A percentile compares a stretch with the other conserved stretches of the same genome.
These are phyloP conservation scores for Priceomyces medius DNA, from an alignment of 805 yeast species.

Conservation along the genomic window DNA sequence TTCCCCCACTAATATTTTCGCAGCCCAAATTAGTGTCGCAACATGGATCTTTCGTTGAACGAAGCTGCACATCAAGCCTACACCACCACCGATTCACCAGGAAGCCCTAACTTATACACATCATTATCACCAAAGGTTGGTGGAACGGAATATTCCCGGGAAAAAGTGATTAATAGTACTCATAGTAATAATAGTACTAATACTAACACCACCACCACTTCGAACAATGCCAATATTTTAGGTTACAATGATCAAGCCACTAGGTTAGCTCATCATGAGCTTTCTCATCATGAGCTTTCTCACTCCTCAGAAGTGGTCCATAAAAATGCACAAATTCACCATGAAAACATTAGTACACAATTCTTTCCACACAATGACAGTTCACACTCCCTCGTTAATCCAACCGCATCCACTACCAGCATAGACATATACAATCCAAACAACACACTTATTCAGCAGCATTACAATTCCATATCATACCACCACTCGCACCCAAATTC, in stretches of 20 bases:
- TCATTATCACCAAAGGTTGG: background rate
- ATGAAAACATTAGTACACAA: background rate
- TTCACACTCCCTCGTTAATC: background rate
- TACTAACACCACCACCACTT: no score
- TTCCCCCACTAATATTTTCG: no score
- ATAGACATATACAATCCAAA: background rate
- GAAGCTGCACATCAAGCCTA: background rate
- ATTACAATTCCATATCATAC: constrained; percentile 1
- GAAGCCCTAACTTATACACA: background rate
- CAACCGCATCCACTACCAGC: background rate
- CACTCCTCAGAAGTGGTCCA: background rate
- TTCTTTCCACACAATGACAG: background rate
- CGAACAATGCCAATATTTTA: no score
- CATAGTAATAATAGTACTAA: no score
- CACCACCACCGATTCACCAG: constrained; percentile 2
- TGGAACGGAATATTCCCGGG: background rate
- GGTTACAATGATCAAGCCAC: no score
- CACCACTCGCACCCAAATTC: background rate
- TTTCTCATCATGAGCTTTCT: background rate
- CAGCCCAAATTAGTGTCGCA: background rate
- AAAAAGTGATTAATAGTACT: no score
- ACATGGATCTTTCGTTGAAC: constrained; percentile 3
- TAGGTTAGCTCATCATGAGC: no score
- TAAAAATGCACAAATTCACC: background rate
- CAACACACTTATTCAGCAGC: background rate